Base-by-base conservation (phyloP, 768 basidiomycete genomes). In the Podaxis sp. region DNA sequence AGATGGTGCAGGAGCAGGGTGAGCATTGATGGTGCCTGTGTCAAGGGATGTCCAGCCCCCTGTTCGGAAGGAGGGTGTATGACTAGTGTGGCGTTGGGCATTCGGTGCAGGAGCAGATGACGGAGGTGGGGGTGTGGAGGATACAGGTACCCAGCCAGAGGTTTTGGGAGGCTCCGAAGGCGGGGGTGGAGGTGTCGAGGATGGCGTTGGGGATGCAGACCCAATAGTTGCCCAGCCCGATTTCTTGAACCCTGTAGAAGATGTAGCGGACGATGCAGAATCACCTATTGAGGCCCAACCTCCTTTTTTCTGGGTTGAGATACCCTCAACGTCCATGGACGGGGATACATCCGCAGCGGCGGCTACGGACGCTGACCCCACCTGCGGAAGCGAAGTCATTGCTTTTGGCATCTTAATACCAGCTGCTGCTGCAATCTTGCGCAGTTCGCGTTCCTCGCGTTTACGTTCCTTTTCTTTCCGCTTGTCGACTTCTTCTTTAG, bases 381-480 rank as follows among this genome's bases (percentile, higher is more conserved):
- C 58, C 37, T 56, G 30, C 30, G 66, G 46, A 20, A 46, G 44
- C 44, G 44, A 17, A 17, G 44, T 20, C 26, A 60, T n/a, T 15
- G 65, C 72, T 69, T 83, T 85, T 8, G 80, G 67, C 75, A 93
- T 85, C 73, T 82, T 90, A 70, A 95, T 85, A 3, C 93, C 93
- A 41, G 84, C 87, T 0, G 93, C 93, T 56, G 87, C 89, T 6
- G 93, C 93, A 33, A 93, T 85, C 73, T 93, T 93, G 61, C 90
- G 80, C 26, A 94, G 79, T 68, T 93, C 91, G 72, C 89, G 93
- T 72, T 93, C 91, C 73, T 95, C 92, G 41, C 91, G 82, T 72
- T 87, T 91, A 4, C 89, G 83, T 71, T 95, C 92, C 74, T 94
- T 93, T 76, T 93, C 92, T 69, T 90, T 91, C 55, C 89, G 84